Percentiles rank a stretch among this genome's conserved stretches.
Conservation (phyloP, 306 rosid species). For the Rubus idaeus region DNA sequence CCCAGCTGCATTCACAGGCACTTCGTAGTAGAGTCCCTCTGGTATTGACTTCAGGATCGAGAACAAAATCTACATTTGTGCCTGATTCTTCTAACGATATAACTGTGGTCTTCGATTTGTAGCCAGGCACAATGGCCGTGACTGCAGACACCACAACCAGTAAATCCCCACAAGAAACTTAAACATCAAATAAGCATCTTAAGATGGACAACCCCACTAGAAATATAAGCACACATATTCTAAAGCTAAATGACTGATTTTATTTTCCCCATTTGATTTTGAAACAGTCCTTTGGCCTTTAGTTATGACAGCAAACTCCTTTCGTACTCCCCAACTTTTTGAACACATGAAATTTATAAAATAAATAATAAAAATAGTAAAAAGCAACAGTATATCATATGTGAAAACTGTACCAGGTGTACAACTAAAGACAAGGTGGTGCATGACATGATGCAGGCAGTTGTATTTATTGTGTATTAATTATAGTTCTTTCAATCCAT, state of each 20-base stretch:
- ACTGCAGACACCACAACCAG: conserved; percentile 53
- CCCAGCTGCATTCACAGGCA: conserved; percentile 52
- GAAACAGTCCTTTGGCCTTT: not conserved
- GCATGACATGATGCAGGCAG: not conserved
- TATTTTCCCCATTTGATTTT: not conserved
- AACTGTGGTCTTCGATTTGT: conserved; percentile 68
- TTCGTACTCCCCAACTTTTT: too few relatives aligned
- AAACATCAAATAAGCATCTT: not conserved
- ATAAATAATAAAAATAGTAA: not conserved
- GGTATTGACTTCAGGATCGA: conserved; percentile 52
- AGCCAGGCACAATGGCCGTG: conserved; percentile 62
- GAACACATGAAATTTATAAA: too few relatives aligned
- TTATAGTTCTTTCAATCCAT: not conserved
- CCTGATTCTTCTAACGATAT: conserved; percentile 75
- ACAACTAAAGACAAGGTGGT: not conserved
- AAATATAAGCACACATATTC: not conserved
- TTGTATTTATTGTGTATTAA: not conserved
- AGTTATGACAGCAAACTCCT: too few relatives aligned
- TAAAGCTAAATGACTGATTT: too few relatives aligned
- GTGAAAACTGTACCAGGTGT: not conserved
- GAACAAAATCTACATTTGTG: conserved; percentile 75
- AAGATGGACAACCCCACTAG: not conserved
- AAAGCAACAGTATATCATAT: not conserved
- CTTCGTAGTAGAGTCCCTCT: conserved; percentile 41
- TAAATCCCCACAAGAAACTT: conserved; percentile 22